Conservation (phyloP, 306 rosid genomes). For the Quercus bicolor region DNA sequence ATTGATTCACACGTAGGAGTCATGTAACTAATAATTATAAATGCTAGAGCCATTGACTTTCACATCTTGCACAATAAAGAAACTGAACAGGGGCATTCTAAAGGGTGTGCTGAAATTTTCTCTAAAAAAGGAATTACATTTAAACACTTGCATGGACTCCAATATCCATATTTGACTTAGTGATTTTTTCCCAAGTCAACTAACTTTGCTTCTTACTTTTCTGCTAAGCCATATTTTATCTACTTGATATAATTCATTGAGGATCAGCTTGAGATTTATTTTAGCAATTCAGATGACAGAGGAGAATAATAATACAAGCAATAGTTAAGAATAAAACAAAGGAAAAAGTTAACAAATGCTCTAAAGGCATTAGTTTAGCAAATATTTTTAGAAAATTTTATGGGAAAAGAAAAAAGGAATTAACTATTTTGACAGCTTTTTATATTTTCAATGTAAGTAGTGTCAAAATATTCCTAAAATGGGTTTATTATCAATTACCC, state of each 20-base stretch:
- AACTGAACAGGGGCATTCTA: neutral
- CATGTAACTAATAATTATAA: neutral
- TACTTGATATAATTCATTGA: neutral
- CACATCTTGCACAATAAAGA: neutral
- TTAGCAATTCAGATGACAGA: neutral
- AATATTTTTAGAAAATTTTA: no score
- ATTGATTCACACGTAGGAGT: conserved; percentile 10
- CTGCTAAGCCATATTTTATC: neutral
- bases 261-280: neutral
- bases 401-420: no score
- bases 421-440: no score
- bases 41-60: neutral
- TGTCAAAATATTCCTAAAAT: no score
- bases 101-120: neutral
- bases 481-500: no score
- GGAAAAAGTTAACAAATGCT: no score
- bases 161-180: neutral
- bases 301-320: neutral
- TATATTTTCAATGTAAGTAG: no score
- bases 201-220: neutral
- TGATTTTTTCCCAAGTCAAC: neutral
- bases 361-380: no score
- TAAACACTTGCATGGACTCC: neutral
- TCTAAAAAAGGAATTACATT: neutral
- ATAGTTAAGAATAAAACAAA: neutral